Conservation (phyloP, 306 rosid species). For the Crataegus laevigata region DNA sequence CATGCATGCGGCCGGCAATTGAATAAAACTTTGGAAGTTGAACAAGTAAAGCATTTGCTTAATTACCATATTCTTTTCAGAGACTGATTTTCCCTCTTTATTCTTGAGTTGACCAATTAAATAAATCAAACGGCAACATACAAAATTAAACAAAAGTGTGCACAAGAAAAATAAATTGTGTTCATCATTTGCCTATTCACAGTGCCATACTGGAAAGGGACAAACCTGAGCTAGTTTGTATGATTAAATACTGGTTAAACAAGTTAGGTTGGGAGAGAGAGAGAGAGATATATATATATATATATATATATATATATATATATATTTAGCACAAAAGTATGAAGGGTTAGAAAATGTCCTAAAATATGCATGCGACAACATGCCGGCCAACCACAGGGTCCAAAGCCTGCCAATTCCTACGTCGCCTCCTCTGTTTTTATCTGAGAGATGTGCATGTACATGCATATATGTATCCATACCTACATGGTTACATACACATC, state of each 20-base stretch:
- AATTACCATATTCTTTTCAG: background rate
- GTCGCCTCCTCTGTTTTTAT: slow-evolving; percentile 1
- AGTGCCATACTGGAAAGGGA: background rate
- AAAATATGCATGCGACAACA: background rate
- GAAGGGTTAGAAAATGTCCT: background rate
- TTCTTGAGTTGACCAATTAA: too few species aligned
- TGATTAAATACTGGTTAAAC: background rate
- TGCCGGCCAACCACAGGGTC: slow-evolving; percentile 12
- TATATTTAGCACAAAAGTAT: background rate
- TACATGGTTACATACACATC: background rate
- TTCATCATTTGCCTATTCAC: background rate
- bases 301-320: too few species aligned
- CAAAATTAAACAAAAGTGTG: too few species aligned
- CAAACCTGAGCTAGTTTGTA: background rate
- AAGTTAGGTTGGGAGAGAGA: background rate
- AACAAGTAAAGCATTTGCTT: slow-evolving; percentile 11
- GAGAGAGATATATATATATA: too few species aligned
- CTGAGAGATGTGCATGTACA: background rate
- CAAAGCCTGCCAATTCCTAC: background rate
- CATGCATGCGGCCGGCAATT: slow-evolving; percentile 38
- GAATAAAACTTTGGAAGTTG: slow-evolving; percentile 18
- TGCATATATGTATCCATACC: background rate
- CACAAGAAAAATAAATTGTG: too few species aligned
- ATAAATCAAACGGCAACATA: too few species aligned
- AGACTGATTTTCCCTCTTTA: too few species aligned